phyloP scores from a whole-genome alignment of 1,139 yeast genomes.

The Pichia sp. region DNA sequence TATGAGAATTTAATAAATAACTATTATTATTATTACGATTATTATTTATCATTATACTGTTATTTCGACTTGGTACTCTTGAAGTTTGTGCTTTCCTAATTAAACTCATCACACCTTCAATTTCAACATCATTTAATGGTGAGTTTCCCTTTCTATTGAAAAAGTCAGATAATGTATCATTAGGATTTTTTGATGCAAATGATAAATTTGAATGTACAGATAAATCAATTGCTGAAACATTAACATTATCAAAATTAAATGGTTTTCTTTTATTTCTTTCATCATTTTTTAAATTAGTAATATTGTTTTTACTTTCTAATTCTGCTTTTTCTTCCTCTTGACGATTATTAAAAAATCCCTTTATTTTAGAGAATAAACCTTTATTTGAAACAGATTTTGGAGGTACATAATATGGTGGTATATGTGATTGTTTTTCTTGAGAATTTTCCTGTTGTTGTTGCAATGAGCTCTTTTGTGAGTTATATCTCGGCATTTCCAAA shows the following conservation, averaged over 20 bases:
- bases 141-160: slow-evolving; percentile 69
- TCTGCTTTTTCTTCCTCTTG: background rate
- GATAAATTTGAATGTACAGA: slow-evolving; percentile 19
- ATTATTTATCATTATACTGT: slow-evolving; percentile 1
- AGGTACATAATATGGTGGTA: slow-evolving; percentile 9
- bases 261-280: slow-evolving; percentile 1
- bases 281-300: background rate
- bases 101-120: slow-evolving; percentile 74
- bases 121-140: slow-evolving; percentile 71
- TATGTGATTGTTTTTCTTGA: background rate
- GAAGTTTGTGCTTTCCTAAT: slow-evolving; percentile 35
- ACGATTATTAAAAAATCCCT: slow-evolving; percentile 15
- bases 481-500: no score
- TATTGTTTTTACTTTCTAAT: no score
- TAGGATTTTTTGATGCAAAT: slow-evolving; percentile 32
- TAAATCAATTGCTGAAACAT: slow-evolving; percentile 14
- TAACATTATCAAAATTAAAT: slow-evolving; percentile 5
- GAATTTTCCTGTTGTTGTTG: slow-evolving; percentile 33
- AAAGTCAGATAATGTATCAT: slow-evolving; percentile 62
- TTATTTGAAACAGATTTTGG: background rate
- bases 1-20: slow-evolving; percentile 6
- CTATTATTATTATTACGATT: background rate
- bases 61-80: slow-evolving; percentile 20
- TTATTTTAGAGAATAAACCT: slow-evolving; percentile 19
- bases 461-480: no score